phyloP scores from a whole-genome alignment of 176 grass and related monocot genomes.

The Luzula sylvatica region DNA sequence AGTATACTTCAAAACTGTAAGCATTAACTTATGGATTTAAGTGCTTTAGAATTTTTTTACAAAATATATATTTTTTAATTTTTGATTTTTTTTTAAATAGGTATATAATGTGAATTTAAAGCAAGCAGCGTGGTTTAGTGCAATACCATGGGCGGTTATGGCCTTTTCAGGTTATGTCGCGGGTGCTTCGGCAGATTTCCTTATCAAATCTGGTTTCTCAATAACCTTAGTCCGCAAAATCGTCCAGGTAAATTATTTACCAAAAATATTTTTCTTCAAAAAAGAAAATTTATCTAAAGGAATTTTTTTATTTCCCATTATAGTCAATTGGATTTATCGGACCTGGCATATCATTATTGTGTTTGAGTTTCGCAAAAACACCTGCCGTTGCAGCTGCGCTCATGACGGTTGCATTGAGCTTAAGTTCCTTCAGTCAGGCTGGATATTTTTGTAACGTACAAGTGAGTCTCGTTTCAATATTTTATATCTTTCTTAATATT shows the following conservation, averaged over 20 bases:
- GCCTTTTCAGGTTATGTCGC: constrained; percentile 87
- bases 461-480: constrained; percentile 26
- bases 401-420: constrained; percentile 71
- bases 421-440: constrained; percentile 89
- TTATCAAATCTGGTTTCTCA: constrained; percentile 66
- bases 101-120: constrained; percentile 92
- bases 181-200: constrained; percentile 71
- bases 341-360: constrained; percentile 53
- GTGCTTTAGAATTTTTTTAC: neutral
- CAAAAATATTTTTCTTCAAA: constrained; percentile 13
- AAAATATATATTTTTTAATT: constrained; percentile 5
- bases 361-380: constrained; percentile 71
- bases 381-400: constrained; percentile 50
- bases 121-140: constrained; percentile 99
- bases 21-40: constrained; percentile 7
- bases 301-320: constrained; percentile 15
- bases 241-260: constrained; percentile 54
- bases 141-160: constrained; percentile 86
- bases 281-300: neutral
- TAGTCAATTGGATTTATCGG: constrained; percentile 94
- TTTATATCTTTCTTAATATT: constrained; percentile 2
- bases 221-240: constrained; percentile 53
- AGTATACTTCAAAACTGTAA: constrained; percentile 91
- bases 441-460: constrained; percentile 91
- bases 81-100: constrained; percentile 29